These are phyloP conservation scores for Pythium guiyangense DNA, from an alignment of 352 stramenopile species.

Conservation along the genomic window DNA sequence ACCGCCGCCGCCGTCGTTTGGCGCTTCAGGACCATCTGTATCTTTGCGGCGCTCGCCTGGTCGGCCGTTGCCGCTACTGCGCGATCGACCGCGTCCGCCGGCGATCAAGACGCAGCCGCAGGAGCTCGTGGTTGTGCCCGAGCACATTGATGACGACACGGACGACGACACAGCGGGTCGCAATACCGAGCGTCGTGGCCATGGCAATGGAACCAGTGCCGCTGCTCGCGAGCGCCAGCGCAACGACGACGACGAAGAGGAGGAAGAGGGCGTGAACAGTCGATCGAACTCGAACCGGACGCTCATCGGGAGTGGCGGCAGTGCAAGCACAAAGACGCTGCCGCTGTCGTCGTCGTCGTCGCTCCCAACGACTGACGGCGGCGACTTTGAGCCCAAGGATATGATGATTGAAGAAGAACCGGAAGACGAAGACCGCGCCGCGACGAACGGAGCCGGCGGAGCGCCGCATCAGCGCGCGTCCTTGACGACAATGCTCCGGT, in stretches of 20 bases:
- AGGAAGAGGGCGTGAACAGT: slow-evolving; percentile 13
- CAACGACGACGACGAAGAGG: slow-evolving; percentile 19
- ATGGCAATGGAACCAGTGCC: too few species aligned
- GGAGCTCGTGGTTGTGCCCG: not conserved
- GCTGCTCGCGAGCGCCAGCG: too few species aligned
- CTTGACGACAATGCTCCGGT: too few species aligned
- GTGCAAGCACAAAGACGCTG: slow-evolving; percentile 49
- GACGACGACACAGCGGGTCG: not conserved
- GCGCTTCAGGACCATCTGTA: too few species aligned
- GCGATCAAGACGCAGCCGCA: slow-evolving; percentile 9
- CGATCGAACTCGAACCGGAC: slow-evolving; percentile 41
- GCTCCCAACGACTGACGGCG: slow-evolving; percentile 29
- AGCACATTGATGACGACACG: not conserved
- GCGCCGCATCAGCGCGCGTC: too few species aligned
- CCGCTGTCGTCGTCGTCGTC: slow-evolving; percentile 43
- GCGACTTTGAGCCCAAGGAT: slow-evolving; percentile 24
- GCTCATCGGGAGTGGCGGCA: slow-evolving; percentile 36
- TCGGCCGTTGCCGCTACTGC: not conserved
- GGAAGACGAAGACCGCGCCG: slow-evolving; percentile 27
- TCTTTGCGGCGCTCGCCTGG: too few species aligned
- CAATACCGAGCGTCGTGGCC: too few species aligned
- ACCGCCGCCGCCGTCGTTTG: too few species aligned
- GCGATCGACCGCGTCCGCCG: slow-evolving; percentile 1
- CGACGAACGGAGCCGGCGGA: too few species aligned
- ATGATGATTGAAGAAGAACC: slow-evolving; percentile 41